These are phyloP conservation scores for Cornus kousa DNA, from an alignment of 148 eudicot species.

Conservation along the genomic window DNA sequence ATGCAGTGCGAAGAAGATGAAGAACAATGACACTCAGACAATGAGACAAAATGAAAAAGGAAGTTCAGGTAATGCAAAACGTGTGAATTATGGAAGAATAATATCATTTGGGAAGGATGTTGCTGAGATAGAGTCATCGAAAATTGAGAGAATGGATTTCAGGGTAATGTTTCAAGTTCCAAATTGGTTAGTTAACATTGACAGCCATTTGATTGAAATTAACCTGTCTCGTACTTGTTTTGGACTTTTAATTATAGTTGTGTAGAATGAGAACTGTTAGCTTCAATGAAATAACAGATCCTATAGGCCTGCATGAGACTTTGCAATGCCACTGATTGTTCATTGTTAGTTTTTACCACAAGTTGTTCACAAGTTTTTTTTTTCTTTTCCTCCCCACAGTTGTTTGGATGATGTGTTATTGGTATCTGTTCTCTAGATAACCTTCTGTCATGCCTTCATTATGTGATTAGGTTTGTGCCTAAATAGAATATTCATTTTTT, in stretches of 20 bases:
- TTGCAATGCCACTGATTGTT: not conserved
- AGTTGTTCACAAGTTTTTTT: not conserved
- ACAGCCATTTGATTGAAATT: not conserved
- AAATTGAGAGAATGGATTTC: slow-evolving; percentile 69
- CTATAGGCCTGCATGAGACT: not conserved
- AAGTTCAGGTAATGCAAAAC: slow-evolving; percentile 15
- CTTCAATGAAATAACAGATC: not conserved
- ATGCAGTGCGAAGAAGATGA: slow-evolving; percentile 40
- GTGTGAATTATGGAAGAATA: slow-evolving; percentile 67
- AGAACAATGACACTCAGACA: slow-evolving; percentile 29
- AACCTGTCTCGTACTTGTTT: not conserved
- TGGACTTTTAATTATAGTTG: not conserved
- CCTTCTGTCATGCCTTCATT: not conserved
- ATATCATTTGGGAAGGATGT: slow-evolving; percentile 87
- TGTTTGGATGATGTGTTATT: not conserved
- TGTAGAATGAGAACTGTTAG: not conserved
- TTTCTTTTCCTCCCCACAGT: too few relatives aligned
- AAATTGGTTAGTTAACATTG: not conserved
- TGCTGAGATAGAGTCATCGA: slow-evolving; percentile 53
- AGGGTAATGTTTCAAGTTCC: slow-evolving; percentile 50
- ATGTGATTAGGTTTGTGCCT: not conserved
- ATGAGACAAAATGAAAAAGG: slow-evolving; percentile 29
- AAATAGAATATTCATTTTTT: too few relatives aligned
- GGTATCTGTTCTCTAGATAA: not conserved
- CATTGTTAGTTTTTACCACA: not conserved